Conservation (phyloP, 352 stramenopile genomes). For the Phytophthora pinifolia region DNA sequence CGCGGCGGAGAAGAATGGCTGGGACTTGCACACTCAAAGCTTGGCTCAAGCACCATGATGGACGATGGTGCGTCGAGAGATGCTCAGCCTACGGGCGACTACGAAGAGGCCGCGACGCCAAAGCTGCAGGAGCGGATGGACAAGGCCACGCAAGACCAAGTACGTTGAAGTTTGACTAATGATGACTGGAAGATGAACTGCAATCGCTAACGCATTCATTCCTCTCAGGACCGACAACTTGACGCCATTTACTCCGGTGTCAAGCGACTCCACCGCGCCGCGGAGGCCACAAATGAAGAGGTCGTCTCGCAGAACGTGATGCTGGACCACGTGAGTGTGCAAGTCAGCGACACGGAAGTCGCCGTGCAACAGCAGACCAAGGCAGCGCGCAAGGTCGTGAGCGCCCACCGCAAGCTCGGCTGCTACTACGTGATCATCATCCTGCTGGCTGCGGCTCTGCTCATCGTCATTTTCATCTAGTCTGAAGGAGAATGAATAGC, state of each 20-base stretch:
- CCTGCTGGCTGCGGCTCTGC: conserved; percentile 45
- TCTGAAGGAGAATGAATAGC: too few species aligned
- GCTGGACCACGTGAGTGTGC: conserved; percentile 54
- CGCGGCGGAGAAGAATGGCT: conserved; percentile 15
- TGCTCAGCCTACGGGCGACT: conserved; percentile 36
- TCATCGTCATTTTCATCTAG: conserved; percentile 60
- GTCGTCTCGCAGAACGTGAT: conserved; percentile 59
- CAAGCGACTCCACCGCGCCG: conserved; percentile 52
- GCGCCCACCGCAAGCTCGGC: conserved; percentile 46
- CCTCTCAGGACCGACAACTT: conserved; percentile 52
- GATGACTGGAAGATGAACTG: background rate
- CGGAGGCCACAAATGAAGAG: conserved; percentile 59
- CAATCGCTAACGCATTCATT: conserved; percentile 1
- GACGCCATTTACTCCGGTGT: conserved; percentile 56
- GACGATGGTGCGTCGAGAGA: conserved; percentile 22
- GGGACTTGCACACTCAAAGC: background rate
- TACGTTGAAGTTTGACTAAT: conserved; percentile 6
- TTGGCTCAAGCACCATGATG: conserved; percentile 12
- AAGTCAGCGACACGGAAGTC: conserved; percentile 41
- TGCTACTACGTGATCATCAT: conserved; percentile 64
- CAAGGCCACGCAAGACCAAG: conserved; percentile 44
- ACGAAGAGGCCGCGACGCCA: conserved; percentile 49
- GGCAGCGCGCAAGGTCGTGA: conserved; percentile 50
- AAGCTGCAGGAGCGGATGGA: conserved; percentile 52
- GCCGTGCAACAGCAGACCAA: conserved; percentile 53